Percentiles rank a stretch among this genome's conserved stretches.
These are phyloP conservation scores for Phytophthora hybrid DNA, from an alignment of 352 stramenopile species.

Conservation along the genomic window DNA sequence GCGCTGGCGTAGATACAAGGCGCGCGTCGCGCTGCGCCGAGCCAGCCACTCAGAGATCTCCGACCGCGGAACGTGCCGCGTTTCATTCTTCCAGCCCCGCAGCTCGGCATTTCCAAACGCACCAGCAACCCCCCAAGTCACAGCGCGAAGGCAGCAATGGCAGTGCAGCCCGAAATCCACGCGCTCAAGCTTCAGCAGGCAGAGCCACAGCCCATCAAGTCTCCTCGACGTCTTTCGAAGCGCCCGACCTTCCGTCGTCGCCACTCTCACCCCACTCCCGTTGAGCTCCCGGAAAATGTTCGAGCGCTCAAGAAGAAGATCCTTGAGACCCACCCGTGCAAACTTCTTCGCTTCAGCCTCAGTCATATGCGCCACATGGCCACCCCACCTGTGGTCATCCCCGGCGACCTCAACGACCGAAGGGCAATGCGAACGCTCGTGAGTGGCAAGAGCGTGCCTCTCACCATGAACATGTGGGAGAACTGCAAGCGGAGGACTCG, in stretches of 20 bases:
- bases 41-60: slow-evolving; percentile 19
- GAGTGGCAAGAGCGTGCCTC: slow-evolving; percentile 53
- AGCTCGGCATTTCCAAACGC: slow-evolving; percentile 34
- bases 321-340: slow-evolving; percentile 47
- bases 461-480: slow-evolving; percentile 57
- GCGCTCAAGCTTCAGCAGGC: slow-evolving; percentile 34
- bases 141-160: slow-evolving; percentile 23
- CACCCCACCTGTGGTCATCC: slow-evolving; percentile 58
- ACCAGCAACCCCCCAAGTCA: slow-evolving; percentile 7
- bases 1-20: slow-evolving; percentile 16
- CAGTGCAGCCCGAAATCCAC: slow-evolving; percentile 26
- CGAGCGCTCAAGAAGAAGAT: slow-evolving; percentile 60
- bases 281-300: slow-evolving; percentile 46
- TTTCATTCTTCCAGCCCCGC: slow-evolving; percentile 24
- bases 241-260: slow-evolving; percentile 32
- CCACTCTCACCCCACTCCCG: slow-evolving; percentile 10
- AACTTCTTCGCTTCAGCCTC: slow-evolving; percentile 56
- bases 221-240: slow-evolving; percentile 22
- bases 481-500: slow-evolving; percentile 50
- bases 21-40: slow-evolving; percentile 8
- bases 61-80: slow-evolving; percentile 13
- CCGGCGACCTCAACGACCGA: slow-evolving; percentile 35
- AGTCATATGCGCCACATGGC: slow-evolving; percentile 54
- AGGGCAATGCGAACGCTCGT: slow-evolving; percentile 48
- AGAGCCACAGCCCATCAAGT: slow-evolving; percentile 21